Percentiles rank a stretch among this genome's conserved stretches.
Evolutionary conservation across 495 filamentous ascomycete genomes (phyloP).

Genomic region (Neurospora sp.): DNA sequence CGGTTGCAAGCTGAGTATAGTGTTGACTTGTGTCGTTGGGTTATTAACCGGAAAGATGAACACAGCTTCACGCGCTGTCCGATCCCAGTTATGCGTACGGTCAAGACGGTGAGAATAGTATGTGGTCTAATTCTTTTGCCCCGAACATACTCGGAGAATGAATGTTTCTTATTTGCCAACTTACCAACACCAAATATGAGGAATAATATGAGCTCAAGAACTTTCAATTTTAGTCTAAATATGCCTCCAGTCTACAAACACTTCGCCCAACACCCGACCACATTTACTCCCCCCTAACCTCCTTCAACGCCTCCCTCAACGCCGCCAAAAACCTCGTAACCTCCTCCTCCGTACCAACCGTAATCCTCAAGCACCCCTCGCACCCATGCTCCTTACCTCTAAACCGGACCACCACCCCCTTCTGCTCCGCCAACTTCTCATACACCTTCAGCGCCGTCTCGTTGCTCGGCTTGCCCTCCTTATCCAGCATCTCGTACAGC

Average conservation of each 20-base stretch:
- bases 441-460: slow-evolving; percentile 67
- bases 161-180: not conserved
- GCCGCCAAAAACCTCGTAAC: slow-evolving; percentile 66
- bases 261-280: not conserved
- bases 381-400: slow-evolving; percentile 88
- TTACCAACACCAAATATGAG: not conserved
- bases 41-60: not conserved
- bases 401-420: slow-evolving; percentile 87
- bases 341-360: slow-evolving; percentile 83
- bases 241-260: not conserved
- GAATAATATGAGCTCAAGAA: not conserved
- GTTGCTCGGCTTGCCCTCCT: slow-evolving; percentile 66
- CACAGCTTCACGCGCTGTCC: not conserved
- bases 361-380: slow-evolving; percentile 78
- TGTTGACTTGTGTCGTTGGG: not conserved
- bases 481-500: slow-evolving; percentile 75
- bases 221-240: not conserved
- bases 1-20: not conserved
- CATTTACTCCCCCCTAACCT: slow-evolving; percentile 28
- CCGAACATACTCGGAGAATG: not conserved
- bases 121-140: not conserved
- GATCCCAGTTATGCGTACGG: not conserved
- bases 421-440: slow-evolving; percentile 72
- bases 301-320: slow-evolving; percentile 49
- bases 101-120: not conserved